Evolutionary conservation across 2,329 filamentous ascomycete genomes (phyloP).

Genomic region (Daldinia sp.): DNA sequence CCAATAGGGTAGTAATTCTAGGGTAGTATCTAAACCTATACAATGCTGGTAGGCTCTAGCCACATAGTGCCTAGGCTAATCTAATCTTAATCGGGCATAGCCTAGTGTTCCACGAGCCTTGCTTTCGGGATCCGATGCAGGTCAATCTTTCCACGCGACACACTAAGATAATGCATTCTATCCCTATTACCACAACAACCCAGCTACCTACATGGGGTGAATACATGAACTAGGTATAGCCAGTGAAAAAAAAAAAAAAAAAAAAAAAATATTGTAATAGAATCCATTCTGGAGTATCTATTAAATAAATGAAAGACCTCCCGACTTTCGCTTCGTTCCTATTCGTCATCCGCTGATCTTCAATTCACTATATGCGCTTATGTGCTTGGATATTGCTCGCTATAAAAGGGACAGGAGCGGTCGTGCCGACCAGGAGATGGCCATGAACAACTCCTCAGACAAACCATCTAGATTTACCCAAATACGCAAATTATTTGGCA

Average conservation of each 20-base stretch:
- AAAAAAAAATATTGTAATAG: too few relatives aligned
- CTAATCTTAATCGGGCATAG: background rate
- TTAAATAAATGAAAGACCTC: background rate
- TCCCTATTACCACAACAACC: background rate
- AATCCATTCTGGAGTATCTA: background rate
- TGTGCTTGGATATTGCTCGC: constrained; percentile 38
- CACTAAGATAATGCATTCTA: background rate
- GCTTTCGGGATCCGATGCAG: too few relatives aligned
- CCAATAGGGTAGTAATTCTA: too few relatives aligned
- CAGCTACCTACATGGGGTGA: background rate
- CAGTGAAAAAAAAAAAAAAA: background rate
- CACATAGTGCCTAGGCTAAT: background rate
- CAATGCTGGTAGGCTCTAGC: too few relatives aligned
- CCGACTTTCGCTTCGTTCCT: background rate
- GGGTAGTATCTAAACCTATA: background rate
- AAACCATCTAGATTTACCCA: constrained; percentile 13
- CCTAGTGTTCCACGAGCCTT: background rate
- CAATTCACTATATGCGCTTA: constrained; percentile 35
- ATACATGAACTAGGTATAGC: too few relatives aligned
- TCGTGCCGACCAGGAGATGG: constrained; percentile 39
- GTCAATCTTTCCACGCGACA: background rate
- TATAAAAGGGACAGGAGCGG: constrained; percentile 40
- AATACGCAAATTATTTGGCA: constrained; percentile 25
- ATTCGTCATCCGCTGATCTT: background rate
- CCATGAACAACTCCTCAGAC: constrained; percentile 21